Conservation (phyloP, 2,329 filamentous ascomycete genomes). For the Beauveria rudraprayagi region DNA sequence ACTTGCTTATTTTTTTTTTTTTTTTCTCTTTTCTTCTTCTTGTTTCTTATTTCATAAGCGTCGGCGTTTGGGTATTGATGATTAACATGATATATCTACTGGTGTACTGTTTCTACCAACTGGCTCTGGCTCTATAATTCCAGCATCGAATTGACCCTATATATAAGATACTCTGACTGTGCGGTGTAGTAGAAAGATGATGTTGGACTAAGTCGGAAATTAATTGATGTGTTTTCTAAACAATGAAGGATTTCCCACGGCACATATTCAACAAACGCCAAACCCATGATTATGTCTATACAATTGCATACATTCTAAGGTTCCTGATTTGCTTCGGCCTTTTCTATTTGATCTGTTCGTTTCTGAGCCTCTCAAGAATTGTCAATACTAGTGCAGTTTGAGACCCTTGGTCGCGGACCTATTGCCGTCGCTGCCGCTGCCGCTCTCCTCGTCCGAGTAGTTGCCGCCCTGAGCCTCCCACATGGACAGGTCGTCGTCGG, state of each 20-base stretch:
- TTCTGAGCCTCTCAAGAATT: too few species aligned
- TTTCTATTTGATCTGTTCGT: neutral
- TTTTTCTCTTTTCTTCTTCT: constrained; percentile 6
- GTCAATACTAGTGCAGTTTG: constrained; percentile 1
- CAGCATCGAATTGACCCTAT: neutral
- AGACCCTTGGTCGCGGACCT: neutral
- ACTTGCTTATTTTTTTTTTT: constrained; percentile 7
- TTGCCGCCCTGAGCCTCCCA: constrained; percentile 35
- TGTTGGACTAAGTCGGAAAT: neutral
- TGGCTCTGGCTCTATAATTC: neutral
- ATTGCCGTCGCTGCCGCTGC: constrained; percentile 24
- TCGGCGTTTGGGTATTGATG: constrained; percentile 21
- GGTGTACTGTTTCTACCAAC: neutral
- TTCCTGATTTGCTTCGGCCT: neutral
- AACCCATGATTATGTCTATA: neutral
- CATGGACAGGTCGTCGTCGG: constrained; percentile 51
- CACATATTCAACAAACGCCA: neutral
- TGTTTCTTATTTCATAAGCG: constrained; percentile 19
- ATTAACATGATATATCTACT: neutral
- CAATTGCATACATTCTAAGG: neutral
- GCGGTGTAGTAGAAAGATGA: neutral
- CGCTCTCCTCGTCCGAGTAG: constrained; percentile 27
- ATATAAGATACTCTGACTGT: neutral
- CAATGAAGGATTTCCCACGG: neutral
- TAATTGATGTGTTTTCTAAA: neutral